These are phyloP conservation scores for Sambucus nigra DNA, from an alignment of 129 eudicot genomes.

Conservation along the genomic window DNA sequence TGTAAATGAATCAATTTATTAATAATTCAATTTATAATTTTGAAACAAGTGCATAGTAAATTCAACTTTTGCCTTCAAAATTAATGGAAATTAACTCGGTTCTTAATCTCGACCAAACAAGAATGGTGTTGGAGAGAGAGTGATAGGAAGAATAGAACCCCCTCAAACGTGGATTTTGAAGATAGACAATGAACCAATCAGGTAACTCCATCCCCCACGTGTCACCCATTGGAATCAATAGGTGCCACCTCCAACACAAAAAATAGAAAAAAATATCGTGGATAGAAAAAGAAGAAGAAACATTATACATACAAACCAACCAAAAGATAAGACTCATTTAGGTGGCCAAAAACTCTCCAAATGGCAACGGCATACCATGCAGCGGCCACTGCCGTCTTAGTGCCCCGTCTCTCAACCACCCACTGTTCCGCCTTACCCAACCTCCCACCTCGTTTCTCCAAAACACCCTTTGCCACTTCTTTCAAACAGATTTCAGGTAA, in stretches of 20 bases:
- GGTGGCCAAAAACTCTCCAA: background rate
- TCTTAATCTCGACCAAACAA: too few species aligned
- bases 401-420: slow-evolving; percentile 20
- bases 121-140: too few species aligned
- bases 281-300: slow-evolving; percentile 5
- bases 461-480: slow-evolving; percentile 21
- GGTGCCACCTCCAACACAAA: background rate
- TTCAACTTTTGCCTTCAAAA: too few species aligned
- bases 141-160: too few species aligned
- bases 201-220: slow-evolving; percentile 30
- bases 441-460: slow-evolving; percentile 40
- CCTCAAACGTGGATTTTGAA: slow-evolving; percentile 40
- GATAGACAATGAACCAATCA: slow-evolving; percentile 55
- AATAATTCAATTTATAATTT: too few species aligned
- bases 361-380: slow-evolving; percentile 36
- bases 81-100: too few species aligned
- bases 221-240: slow-evolving; percentile 19
- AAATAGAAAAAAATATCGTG: slow-evolving; percentile 2
- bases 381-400: slow-evolving; percentile 46
- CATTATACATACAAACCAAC: background rate
- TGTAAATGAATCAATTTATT: too few species aligned
- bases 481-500: slow-evolving; percentile 45
- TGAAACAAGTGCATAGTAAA: too few species aligned
- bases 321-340: slow-evolving; percentile 17
- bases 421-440: slow-evolving; percentile 43